Percentiles rank a stretch among this genome's conserved stretches.
These are phyloP conservation scores for Colletotrichum plurivorum DNA, from an alignment of 2,329 filamentous ascomycete genomes.

Conservation along the genomic window DNA sequence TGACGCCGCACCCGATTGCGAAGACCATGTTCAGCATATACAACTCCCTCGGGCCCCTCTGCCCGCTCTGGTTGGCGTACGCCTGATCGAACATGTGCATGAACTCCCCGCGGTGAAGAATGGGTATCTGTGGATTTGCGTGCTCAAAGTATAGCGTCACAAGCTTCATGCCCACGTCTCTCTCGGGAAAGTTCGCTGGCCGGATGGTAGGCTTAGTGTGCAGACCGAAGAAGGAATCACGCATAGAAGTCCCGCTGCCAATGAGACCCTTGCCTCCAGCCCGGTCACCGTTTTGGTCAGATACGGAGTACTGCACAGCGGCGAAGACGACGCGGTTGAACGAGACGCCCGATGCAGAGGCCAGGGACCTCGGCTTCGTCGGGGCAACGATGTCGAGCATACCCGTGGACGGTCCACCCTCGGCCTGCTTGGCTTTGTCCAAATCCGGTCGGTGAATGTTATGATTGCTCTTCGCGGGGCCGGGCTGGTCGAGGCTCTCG, in stretches of 20 bases:
- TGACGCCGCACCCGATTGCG: slow-evolving; percentile 94
- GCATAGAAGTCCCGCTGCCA: slow-evolving; percentile 82
- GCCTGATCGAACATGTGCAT: slow-evolving; percentile 89
- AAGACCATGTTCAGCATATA: slow-evolving; percentile 98
- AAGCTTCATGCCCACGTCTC: slow-evolving; percentile 79
- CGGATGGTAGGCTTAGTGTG: slow-evolving; percentile 91
- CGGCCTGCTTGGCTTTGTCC: slow-evolving; percentile 51
- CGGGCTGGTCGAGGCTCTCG: slow-evolving; percentile 48
- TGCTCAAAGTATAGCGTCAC: slow-evolving; percentile 94
- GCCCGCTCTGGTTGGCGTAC: slow-evolving; percentile 77
- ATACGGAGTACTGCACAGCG: slow-evolving; percentile 83
- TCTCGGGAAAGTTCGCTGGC: slow-evolving; percentile 86
- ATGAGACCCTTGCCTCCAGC: slow-evolving; percentile 60
- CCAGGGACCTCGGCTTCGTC: slow-evolving; percentile 84
- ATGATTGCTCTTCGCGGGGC: slow-evolving; percentile 61
- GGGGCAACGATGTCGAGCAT: slow-evolving; percentile 85
- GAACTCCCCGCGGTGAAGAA: slow-evolving; percentile 90
- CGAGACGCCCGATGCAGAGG: slow-evolving; percentile 90
- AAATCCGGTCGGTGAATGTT: slow-evolving; percentile 45
- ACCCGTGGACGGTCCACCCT: slow-evolving; percentile 51
- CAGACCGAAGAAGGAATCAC: slow-evolving; percentile 97
- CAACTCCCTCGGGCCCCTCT: slow-evolving; percentile 83
- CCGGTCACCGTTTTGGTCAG: slow-evolving; percentile 71
- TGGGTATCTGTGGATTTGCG: slow-evolving; percentile 95
- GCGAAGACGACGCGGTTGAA: slow-evolving; percentile 96